phyloP scores from a whole-genome alignment of 352 stramenopile genomes.

The Phytophthora macrochlamydospora region DNA sequence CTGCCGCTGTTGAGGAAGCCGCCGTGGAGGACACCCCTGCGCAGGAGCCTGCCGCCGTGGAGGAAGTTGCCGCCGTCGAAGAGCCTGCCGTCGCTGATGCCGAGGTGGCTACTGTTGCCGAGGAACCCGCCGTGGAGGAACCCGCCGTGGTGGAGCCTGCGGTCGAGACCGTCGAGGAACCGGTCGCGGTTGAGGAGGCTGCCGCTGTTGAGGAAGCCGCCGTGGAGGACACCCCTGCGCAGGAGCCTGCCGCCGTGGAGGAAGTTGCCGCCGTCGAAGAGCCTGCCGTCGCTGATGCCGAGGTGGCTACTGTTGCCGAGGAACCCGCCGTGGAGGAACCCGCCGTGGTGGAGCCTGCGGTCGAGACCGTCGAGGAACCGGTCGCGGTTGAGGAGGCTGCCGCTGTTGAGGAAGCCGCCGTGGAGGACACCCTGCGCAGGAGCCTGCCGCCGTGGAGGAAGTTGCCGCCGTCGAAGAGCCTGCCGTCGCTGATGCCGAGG shows the following conservation, averaged over 20 bases:
- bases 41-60: neutral
- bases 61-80: neutral
- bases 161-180: neutral
- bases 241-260: neutral
- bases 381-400: neutral
- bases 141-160: neutral
- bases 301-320: neutral
- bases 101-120: neutral
- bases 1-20: neutral
- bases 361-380: neutral
- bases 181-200: neutral
- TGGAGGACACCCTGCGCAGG: neutral
- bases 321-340: neutral
- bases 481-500: neutral
- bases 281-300: neutral
- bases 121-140: neutral
- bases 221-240: neutral
- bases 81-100: neutral
- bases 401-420: neutral
- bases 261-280: neutral
- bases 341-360: neutral
- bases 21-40: neutral
- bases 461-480: constrained; percentile 1
- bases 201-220: neutral
- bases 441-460: constrained; percentile 3